These are phyloP conservation scores for Huntiella decipiens DNA, from an alignment of 2,329 filamentous ascomycete species.

Conservation along the genomic window DNA sequence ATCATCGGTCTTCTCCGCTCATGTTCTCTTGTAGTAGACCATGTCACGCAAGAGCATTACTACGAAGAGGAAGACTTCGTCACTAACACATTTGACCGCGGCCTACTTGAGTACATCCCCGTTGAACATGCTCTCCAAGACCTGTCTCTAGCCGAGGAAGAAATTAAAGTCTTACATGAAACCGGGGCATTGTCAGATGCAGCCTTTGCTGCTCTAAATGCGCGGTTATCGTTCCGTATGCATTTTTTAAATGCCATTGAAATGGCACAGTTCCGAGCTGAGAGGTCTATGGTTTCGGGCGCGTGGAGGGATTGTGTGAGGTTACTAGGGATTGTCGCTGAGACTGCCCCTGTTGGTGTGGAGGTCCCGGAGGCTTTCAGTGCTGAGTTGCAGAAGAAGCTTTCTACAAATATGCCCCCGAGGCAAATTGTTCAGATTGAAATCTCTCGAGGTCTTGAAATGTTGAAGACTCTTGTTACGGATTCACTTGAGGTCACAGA, in stretches of 20 bases:
- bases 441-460: conserved; percentile 50
- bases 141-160: no score
- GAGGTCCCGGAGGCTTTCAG: conserved; percentile 67
- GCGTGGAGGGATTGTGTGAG: conserved; percentile 24
- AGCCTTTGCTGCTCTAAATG: conserved; percentile 33
- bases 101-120: conserved; percentile 47
- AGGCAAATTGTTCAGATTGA: conserved; percentile 67
- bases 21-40: conserved; percentile 59
- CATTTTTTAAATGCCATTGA: conserved; percentile 39
- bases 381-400: conserved; percentile 69
- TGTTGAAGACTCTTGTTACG: conserved; percentile 50
- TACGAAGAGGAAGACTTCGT: conserved; percentile 98
- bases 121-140: conserved; percentile 13
- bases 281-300: conserved; percentile 27
- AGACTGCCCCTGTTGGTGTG: conserved; percentile 29
- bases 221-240: conserved; percentile 47
- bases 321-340: background rate
- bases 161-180: no score
- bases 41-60: conserved; percentile 66
- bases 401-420: conserved; percentile 86
- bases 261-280: conserved; percentile 25
- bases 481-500: conserved; percentile 53
- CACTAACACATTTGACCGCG: conserved; percentile 71
- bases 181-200: background rate
- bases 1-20: conserved; percentile 70